Evolutionary conservation across 2,329 filamentous ascomycete genomes (phyloP).

Genomic region (Pseudocercospora fuligena): DNA sequence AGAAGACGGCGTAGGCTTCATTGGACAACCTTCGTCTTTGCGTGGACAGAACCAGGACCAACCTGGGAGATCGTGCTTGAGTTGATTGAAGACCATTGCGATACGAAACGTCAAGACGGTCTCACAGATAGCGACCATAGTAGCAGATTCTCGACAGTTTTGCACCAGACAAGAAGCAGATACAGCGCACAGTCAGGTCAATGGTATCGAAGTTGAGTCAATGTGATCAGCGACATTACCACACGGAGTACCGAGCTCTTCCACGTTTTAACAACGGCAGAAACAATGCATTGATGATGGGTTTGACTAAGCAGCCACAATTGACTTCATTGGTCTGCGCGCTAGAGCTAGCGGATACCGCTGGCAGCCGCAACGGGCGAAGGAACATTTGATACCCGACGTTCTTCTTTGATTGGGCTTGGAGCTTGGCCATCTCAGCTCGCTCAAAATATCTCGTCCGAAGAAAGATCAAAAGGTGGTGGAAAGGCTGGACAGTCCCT

Average conservation of each 20-base stretch:
- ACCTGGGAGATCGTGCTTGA: too few species aligned
- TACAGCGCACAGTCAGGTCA: too few species aligned
- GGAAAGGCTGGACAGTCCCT: too few species aligned
- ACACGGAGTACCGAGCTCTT: too few species aligned
- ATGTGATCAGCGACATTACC: too few species aligned
- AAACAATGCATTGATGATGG: background rate
- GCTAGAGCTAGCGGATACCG: background rate
- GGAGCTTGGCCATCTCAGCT: background rate
- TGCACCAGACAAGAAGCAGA: too few species aligned
- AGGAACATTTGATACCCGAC: background rate
- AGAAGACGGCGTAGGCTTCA: too few species aligned
- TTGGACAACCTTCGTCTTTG: too few species aligned
- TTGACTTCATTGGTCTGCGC: background rate
- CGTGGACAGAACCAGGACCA: too few species aligned
- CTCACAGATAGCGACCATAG: background rate
- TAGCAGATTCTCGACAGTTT: too few species aligned
- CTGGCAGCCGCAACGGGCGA: background rate
- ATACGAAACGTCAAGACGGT: background rate
- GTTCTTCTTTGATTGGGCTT: background rate
- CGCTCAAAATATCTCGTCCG: constrained; percentile 2
- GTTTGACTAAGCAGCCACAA: constrained; percentile 3
- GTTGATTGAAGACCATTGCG: background rate
- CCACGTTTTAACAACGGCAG: background rate
- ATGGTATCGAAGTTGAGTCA: too few species aligned
- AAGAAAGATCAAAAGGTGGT: too few species aligned